Evolutionary conservation across 2,329 filamentous ascomycete species (phyloP).

Genomic region (Daldinia sp.): DNA sequence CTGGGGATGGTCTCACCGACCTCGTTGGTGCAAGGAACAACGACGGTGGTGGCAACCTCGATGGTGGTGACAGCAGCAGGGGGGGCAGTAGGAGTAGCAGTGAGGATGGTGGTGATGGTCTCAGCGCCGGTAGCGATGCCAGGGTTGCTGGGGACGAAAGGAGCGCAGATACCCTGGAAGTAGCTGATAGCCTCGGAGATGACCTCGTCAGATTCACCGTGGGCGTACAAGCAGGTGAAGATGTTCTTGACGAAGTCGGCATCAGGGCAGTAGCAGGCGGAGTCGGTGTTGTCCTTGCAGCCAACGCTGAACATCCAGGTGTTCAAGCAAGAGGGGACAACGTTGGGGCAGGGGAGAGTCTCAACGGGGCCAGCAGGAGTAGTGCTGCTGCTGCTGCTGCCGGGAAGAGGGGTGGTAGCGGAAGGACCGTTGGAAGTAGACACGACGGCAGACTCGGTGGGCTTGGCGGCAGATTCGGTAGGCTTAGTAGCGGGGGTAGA

Average conservation of each 20-base stretch:
- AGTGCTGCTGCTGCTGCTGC: conserved; percentile 31
- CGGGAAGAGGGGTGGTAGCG: conserved; percentile 37
- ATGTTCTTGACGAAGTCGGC: conserved; percentile 80
- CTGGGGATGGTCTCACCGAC: conserved; percentile 61
- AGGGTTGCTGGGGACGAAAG: conserved; percentile 81
- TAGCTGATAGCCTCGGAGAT: conserved; percentile 80
- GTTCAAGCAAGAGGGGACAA: conserved; percentile 90
- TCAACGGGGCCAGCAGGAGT: conserved; percentile 54
- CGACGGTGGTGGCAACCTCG: conserved; percentile 62
- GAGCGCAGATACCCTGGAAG: conserved; percentile 91
- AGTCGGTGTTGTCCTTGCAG: conserved; percentile 87
- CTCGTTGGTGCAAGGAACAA: conserved; percentile 62
- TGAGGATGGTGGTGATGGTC: conserved; percentile 70
- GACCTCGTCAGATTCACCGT: conserved; percentile 75
- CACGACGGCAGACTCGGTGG: conserved; percentile 23
- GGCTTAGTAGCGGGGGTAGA: conserved; percentile 47
- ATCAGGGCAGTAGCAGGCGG: conserved; percentile 87
- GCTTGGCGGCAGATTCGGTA: conserved; percentile 28
- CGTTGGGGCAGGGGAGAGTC: conserved; percentile 71
- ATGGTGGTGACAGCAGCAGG: conserved; percentile 62
- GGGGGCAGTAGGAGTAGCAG: conserved; percentile 60
- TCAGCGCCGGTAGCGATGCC: conserved; percentile 83
- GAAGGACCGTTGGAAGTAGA: conserved; percentile 28
- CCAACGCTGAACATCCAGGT: conserved; percentile 82
- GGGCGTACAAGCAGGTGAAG: conserved; percentile 83